A percentile compares a stretch with the other conserved stretches of the same genome.
Evolutionary conservation across 2,329 filamentous ascomycete genomes (phyloP).

Genomic region (Fusarium poae): DNA sequence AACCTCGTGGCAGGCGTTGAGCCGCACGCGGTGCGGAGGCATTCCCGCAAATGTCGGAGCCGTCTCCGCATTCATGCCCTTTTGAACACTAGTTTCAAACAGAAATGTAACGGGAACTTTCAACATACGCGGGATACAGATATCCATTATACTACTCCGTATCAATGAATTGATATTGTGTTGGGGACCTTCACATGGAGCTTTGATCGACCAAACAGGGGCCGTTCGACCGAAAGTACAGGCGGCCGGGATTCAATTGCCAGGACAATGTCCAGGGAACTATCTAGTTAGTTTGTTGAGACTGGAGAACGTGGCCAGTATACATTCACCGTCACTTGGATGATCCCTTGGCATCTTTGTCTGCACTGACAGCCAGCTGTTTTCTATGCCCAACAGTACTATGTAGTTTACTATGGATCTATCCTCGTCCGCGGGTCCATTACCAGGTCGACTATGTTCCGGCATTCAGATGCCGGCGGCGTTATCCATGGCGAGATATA

Average conservation of each 20-base stretch:
- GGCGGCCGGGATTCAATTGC: neutral
- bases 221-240: constrained; percentile 12
- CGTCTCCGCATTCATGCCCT: constrained; percentile 16
- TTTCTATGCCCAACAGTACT: neutral
- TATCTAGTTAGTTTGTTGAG: too few species aligned
- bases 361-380: neutral
- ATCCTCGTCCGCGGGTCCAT: neutral
- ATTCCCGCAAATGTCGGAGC: constrained; percentile 23
- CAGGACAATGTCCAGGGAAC: neutral
- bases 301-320: neutral
- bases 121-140: too few species aligned
- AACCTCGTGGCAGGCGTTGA: constrained; percentile 10
- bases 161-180: neutral
- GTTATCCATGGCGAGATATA: neutral
- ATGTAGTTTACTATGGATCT: too few species aligned
- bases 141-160: neutral
- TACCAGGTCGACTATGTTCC: neutral
- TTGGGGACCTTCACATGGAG: neutral
- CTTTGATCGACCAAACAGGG: neutral
- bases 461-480: neutral
- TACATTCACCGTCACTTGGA: neutral
- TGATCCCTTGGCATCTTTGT: neutral
- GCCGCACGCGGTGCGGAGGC: constrained; percentile 19
- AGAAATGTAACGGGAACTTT: neutral
- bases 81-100: neutral